Conservation (phyloP, 768 basidiomycete species). For the Amanita jacksonii region DNA sequence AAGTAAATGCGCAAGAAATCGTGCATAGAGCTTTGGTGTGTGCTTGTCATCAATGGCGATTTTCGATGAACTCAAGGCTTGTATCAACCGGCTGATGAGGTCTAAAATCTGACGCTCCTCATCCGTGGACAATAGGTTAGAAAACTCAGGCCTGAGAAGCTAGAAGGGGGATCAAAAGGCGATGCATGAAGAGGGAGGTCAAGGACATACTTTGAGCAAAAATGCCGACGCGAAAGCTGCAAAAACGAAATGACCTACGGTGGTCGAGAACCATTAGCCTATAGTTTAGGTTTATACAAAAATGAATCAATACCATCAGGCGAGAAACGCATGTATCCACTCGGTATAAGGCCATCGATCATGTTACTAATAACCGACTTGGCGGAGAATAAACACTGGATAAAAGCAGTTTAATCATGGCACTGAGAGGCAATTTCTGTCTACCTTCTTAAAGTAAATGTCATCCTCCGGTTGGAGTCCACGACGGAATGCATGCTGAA, state of each 20-base stretch:
- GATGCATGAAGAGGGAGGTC: neutral
- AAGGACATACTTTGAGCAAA: slow-evolving; percentile 54
- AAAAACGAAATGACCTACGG: slow-evolving; percentile 64
- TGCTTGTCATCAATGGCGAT: slow-evolving; percentile 78
- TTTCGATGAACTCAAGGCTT: slow-evolving; percentile 58
- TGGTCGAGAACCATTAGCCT: neutral
- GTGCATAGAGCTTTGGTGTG: slow-evolving; percentile 71
- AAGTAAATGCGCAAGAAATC: slow-evolving; percentile 67
- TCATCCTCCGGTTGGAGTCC: slow-evolving; percentile 54
- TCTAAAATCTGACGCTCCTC: slow-evolving; percentile 66
- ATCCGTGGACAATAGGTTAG: slow-evolving; percentile 46
- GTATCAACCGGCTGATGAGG: slow-evolving; percentile 62
- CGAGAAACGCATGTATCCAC: slow-evolving; percentile 69
- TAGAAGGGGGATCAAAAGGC: slow-evolving; percentile 16
- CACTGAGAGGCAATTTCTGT: neutral
- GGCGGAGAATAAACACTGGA: slow-evolving; percentile 62
- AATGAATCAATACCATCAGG: slow-evolving; percentile 49
- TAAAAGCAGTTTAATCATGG: slow-evolving; percentile 7
- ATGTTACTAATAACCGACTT: slow-evolving; percentile 57
- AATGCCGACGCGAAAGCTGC: slow-evolving; percentile 78
- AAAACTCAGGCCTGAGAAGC: slow-evolving; percentile 69
- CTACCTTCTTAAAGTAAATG: slow-evolving; percentile 56
- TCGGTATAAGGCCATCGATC: slow-evolving; percentile 55
- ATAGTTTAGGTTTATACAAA: neutral
- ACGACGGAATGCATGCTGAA: slow-evolving; percentile 72